These are phyloP conservation scores for Nigrospora oryzae DNA, from an alignment of 2,329 filamentous ascomycete species.

Conservation along the genomic window DNA sequence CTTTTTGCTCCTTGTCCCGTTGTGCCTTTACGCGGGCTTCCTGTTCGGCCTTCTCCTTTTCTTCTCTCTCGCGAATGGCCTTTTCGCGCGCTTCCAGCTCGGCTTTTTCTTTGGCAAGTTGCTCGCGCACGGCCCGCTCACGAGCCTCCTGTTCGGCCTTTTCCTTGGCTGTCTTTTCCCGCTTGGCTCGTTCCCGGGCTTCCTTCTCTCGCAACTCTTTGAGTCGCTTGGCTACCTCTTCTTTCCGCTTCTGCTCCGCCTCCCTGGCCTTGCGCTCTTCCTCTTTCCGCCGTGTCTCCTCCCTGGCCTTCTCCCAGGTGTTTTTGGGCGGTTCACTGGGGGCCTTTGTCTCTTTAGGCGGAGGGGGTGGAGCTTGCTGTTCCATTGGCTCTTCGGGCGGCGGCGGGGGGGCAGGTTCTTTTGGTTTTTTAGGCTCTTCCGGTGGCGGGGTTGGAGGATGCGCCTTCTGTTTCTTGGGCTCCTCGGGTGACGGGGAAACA, in stretches of 20 bases:
- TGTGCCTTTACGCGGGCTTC: conserved; percentile 22
- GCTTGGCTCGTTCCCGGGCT: conserved; percentile 31
- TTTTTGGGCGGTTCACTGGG: conserved; percentile 30
- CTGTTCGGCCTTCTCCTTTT: conserved; percentile 24
- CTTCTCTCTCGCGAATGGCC: conserved; percentile 18
- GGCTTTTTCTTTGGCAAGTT: conserved; percentile 22
- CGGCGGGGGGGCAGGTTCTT: conserved; percentile 7
- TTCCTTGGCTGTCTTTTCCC: conserved; percentile 27
- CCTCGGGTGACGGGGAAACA: background rate
- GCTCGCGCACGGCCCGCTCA: conserved; percentile 19
- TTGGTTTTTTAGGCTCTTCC: conserved; percentile 8
- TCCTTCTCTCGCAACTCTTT: conserved; percentile 50
- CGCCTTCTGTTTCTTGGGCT: conserved; percentile 3
- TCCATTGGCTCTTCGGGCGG: conserved; percentile 8
- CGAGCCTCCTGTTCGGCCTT: conserved; percentile 23
- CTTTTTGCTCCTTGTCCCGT: conserved; percentile 20
- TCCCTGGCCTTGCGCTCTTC: conserved; percentile 55
- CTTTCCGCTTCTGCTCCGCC: conserved; percentile 51
- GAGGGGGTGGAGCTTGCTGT: conserved; percentile 4
- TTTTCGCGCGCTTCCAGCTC: conserved; percentile 26
- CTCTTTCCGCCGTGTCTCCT: conserved; percentile 55
- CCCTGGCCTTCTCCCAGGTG: conserved; percentile 61
- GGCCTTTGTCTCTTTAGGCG: conserved; percentile 9
- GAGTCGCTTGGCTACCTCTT: conserved; percentile 43
- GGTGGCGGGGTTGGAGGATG: background rate